Evolutionary conservation across 2,329 filamentous ascomycete species (phyloP).

Genomic region (Verticillium dahliae): DNA sequence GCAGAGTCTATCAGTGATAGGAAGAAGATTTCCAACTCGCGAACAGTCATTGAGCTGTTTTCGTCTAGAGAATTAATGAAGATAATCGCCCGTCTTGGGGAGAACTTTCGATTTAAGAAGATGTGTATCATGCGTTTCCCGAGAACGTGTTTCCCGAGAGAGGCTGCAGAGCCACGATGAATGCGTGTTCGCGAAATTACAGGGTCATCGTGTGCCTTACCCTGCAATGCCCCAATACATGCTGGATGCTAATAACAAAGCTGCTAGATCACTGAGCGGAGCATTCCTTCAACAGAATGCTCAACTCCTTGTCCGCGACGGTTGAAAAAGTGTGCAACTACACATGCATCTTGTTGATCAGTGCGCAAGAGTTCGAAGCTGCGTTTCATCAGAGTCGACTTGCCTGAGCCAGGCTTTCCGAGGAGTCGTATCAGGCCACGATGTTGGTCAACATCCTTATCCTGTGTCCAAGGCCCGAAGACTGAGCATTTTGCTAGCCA

Average conservation of each 20-base stretch:
- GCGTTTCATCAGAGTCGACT: slow-evolving; percentile 10
- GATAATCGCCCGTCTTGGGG: neutral
- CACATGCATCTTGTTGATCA: neutral
- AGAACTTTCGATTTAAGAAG: neutral
- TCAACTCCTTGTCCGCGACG: slow-evolving; percentile 2
- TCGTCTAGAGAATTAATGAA: slow-evolving; percentile 13
- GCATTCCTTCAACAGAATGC: neutral
- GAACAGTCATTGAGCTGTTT: neutral
- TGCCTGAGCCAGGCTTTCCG: slow-evolving; percentile 1
- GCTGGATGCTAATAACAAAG: neutral
- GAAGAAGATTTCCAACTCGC: slow-evolving; percentile 1
- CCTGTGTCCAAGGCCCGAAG: neutral
- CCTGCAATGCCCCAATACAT: neutral
- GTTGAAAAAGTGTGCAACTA: slow-evolving; percentile 6
- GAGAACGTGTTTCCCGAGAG: too few species aligned
- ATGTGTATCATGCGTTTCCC: neutral
- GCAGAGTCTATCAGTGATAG: slow-evolving; percentile 1
- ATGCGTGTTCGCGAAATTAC: neutral
- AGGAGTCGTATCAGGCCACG: neutral
- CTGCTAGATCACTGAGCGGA: slow-evolving; percentile 8
- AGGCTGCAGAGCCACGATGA: too few species aligned
- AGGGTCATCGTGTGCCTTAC: neutral
- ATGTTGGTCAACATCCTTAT: neutral
- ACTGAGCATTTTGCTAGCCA: neutral
- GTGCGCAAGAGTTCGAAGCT: neutral